These are phyloP conservation scores for Parasitella parasitica DNA, from an alignment of 371 early-diverging fungal species.

Conservation along the genomic window DNA sequence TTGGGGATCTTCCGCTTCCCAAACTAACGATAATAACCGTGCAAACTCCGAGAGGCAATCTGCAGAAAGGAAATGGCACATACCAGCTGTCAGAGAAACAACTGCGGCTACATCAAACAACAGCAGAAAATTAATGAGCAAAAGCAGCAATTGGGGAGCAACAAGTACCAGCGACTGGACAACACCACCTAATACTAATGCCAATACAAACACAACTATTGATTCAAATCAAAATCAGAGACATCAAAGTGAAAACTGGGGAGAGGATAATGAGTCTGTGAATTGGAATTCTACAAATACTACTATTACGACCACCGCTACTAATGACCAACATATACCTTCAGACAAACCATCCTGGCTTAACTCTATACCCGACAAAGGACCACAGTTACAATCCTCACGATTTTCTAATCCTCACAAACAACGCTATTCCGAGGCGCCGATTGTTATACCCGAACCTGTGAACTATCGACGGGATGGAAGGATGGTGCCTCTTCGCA, in stretches of 20 bases:
- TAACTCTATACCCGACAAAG: constrained; percentile 1
- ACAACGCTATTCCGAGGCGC: constrained; percentile 10
- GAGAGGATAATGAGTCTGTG: neutral
- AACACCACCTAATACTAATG: neutral
- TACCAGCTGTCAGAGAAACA: neutral
- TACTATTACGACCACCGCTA: neutral
- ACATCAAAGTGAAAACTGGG: neutral
- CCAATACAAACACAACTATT: neutral
- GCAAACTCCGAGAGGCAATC: neutral
- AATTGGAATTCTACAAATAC: neutral
- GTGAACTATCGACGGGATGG: constrained; percentile 5
- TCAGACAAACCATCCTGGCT: constrained; percentile 16
- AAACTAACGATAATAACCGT: neutral
- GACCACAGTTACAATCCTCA: neutral
- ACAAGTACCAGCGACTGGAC: neutral
- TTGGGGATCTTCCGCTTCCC: neutral
- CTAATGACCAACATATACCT: constrained; percentile 6
- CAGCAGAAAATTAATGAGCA: neutral
- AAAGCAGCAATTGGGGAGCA: neutral
- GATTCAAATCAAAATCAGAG: neutral
- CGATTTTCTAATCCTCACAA: constrained; percentile 14
- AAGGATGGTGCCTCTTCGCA: neutral
- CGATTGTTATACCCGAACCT: constrained; percentile 12
- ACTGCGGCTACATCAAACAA: neutral
- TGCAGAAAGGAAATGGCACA: neutral